A percentile compares a stretch with the other conserved stretches of the same genome.
These are phyloP conservation scores for Ceratopteris richardii DNA, from an alignment of 75 land plant genomes.

Conservation along the genomic window DNA sequence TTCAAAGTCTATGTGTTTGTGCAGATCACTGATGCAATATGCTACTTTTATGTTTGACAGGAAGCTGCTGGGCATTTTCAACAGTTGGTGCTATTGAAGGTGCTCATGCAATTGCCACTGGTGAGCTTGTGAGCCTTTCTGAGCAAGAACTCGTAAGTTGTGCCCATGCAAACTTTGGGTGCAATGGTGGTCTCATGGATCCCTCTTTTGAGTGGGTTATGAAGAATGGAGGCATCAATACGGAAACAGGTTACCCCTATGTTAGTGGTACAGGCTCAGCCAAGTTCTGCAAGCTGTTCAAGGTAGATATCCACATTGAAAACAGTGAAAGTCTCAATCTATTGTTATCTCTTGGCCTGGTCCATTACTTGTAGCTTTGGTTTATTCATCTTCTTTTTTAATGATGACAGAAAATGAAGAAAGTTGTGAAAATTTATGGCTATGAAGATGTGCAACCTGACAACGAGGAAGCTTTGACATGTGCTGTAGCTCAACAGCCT, in stretches of 20 bases:
- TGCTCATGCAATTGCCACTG: conserved; percentile 54
- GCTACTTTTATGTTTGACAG: too few species aligned
- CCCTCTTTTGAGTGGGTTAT: conserved; percentile 68
- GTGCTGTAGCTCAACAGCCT: conserved; percentile 11
- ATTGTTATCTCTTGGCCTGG: too few species aligned
- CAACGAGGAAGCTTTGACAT: conserved; percentile 5
- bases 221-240: conserved; percentile 67
- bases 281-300: neutral
- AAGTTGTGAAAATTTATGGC: neutral
- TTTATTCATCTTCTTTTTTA: too few species aligned
- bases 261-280: conserved; percentile 8
- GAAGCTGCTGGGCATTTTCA: conserved; percentile 90
- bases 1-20: too few species aligned
- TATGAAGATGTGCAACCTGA: conserved; percentile 9
- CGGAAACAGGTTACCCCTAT: conserved; percentile 74
- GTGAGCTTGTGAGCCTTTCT: conserved; percentile 68
- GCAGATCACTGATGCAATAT: too few species aligned
- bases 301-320: neutral
- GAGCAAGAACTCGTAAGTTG: conserved; percentile 82
- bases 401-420: conserved; percentile 4
- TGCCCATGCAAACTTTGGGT: conserved; percentile 53
- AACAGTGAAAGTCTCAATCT: too few species aligned
- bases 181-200: conserved; percentile 83
- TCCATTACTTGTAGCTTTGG: too few species aligned
- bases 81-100: conserved; percentile 88